These are phyloP conservation scores for Ormosia emarginata DNA, from an alignment of 306 rosid genomes.

Conservation along the genomic window DNA sequence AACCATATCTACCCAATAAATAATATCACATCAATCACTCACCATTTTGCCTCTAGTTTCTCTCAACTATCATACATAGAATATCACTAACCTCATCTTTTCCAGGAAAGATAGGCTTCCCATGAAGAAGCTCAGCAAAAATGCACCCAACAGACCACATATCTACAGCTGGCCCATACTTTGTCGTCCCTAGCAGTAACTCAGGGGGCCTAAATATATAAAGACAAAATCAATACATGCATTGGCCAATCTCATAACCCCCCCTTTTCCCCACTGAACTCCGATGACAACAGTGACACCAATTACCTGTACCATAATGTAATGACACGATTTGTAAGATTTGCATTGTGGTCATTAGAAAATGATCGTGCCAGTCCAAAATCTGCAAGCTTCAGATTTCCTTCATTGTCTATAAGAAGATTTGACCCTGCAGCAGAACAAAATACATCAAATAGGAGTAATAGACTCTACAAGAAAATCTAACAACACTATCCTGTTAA, in stretches of 20 bases:
- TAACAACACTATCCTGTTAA: not conserved
- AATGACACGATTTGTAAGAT: constrained; percentile 69
- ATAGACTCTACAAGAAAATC: not conserved
- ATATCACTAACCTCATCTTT: constrained; percentile 57
- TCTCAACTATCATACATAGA: not conserved
- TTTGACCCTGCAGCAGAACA: constrained; percentile 58
- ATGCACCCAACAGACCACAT: constrained; percentile 87
- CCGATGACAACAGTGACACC: not conserved
- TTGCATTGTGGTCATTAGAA: constrained; percentile 53
- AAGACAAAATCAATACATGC: constrained; percentile 1
- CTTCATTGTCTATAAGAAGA: constrained; percentile 74
- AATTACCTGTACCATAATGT: constrained; percentile 72
- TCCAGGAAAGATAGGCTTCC: constrained; percentile 69
- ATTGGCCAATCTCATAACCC: not conserved
- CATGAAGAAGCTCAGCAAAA: constrained; percentile 71
- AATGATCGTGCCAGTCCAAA: constrained; percentile 66
- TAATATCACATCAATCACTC: not conserved
- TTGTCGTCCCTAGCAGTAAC: constrained; percentile 67
- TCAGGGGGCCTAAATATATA: constrained; percentile 67
- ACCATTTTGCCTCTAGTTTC: not conserved
- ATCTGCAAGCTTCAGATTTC: constrained; percentile 69
- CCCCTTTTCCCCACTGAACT: not conserved
- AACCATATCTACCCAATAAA: not conserved
- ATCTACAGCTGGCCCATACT: constrained; percentile 75
- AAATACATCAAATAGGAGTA: constrained; percentile 12